Conservation (phyloP, 192 early-diverging fungal species). For the Coemansia sp. region DNA sequence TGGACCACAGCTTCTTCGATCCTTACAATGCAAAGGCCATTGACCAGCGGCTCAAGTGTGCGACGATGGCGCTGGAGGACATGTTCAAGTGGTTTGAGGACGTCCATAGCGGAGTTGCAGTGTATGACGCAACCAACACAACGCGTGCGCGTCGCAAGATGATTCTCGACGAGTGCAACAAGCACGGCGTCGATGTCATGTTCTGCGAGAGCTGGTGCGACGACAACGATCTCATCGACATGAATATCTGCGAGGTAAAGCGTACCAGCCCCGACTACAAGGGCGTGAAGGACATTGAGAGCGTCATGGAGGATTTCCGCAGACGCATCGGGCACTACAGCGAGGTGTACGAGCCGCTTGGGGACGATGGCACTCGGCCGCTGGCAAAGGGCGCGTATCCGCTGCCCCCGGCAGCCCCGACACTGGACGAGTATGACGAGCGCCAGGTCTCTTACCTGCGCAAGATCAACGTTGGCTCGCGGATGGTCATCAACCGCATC, state of each 20-base stretch:
- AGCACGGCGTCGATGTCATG: conserved; percentile 83
- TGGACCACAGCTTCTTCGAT: conserved; percentile 89
- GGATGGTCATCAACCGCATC: conserved; percentile 92
- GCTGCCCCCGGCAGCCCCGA: conserved; percentile 40
- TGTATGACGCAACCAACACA: conserved; percentile 99
- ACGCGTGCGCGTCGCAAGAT: conserved; percentile 76
- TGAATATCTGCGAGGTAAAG: conserved; percentile 97
- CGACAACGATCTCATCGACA: conserved; percentile 79
- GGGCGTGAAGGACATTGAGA: conserved; percentile 75
- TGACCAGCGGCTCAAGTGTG: conserved; percentile 75
- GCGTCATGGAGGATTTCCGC: conserved; percentile 89
- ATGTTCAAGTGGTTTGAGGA: conserved; percentile 91
- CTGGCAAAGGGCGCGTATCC: conserved; percentile 53
- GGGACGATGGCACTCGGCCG: conserved; percentile 53
- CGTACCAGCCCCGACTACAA: conserved; percentile 92
- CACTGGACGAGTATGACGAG: conserved; percentile 60
- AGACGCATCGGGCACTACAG: conserved; percentile 92
- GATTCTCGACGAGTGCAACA: conserved; percentile 70
- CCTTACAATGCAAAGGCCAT: conserved; percentile 73
- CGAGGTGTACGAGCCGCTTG: conserved; percentile 85
- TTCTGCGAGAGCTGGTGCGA: conserved; percentile 97
- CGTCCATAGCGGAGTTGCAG: conserved; percentile 78
- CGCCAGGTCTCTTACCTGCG: conserved; percentile 83
- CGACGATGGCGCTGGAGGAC: conserved; percentile 80
- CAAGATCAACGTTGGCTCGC: conserved; percentile 89